phyloP scores from a whole-genome alignment of 2,329 filamentous ascomycete species.

The Venturia aucupariae region DNA sequence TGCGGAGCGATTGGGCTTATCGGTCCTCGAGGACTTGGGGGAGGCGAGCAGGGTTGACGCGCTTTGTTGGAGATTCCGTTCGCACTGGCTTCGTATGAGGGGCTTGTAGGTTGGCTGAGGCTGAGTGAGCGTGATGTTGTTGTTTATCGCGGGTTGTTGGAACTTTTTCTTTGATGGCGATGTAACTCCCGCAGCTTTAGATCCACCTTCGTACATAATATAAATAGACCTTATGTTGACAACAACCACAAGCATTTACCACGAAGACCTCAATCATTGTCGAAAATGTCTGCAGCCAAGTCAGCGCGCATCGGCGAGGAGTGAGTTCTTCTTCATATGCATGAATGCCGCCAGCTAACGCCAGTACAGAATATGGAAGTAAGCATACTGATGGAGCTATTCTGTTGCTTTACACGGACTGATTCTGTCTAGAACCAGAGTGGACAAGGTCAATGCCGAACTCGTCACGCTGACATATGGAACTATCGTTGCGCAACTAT shows the following conservation, averaged over 20 bases:
- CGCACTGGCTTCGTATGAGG: neutral
- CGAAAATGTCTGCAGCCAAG: slow-evolving; percentile 49
- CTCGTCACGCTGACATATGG: slow-evolving; percentile 95
- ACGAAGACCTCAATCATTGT: too few species aligned
- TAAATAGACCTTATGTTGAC: neutral
- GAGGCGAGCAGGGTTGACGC: neutral
- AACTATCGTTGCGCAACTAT: slow-evolving; percentile 92
- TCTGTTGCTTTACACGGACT: slow-evolving; percentile 1
- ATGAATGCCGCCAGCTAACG: slow-evolving; percentile 22
- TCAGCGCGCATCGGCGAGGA: slow-evolving; percentile 65
- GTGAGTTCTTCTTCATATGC: slow-evolving; percentile 35
- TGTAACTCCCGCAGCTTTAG: too few species aligned
- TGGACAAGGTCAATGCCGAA: slow-evolving; percentile 97
- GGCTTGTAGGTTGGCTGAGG: neutral
- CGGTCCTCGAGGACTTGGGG: neutral
- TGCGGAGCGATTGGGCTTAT: neutral
- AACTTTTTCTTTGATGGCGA: neutral
- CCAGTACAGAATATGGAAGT: slow-evolving; percentile 77
- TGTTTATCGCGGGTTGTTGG: neutral
- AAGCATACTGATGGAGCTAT: slow-evolving; percentile 34
- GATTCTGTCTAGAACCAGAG: slow-evolving; percentile 58
- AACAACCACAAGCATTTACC: neutral
- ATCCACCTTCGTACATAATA: too few species aligned
- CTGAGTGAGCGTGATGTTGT: neutral
- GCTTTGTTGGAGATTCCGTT: neutral